A percentile compares a stretch with the other conserved stretches of the same genome.
phyloP scores from a whole-genome alignment of 2,329 filamentous ascomycete genomes.

The Iodosphaeria phyllophila region DNA sequence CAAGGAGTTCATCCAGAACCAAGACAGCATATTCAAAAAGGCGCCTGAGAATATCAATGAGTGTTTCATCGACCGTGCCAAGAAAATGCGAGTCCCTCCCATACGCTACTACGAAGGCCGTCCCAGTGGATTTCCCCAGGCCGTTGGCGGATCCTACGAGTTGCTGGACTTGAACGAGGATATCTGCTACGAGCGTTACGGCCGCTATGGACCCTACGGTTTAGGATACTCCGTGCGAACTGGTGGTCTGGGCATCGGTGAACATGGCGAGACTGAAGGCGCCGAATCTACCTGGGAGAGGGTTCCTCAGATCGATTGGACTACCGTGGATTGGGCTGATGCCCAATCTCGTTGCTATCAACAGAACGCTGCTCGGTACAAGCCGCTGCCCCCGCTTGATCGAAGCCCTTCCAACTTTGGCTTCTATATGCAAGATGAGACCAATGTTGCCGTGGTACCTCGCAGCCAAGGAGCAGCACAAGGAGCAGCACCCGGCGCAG shows the following conservation, averaged over 20 bases:
- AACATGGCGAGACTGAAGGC: slow-evolving; percentile 69
- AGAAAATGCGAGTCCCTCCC: slow-evolving; percentile 45
- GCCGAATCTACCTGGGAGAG: slow-evolving; percentile 62
- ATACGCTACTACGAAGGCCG: slow-evolving; percentile 62
- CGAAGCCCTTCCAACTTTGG: slow-evolving; percentile 24
- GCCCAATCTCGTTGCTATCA: slow-evolving; percentile 56
- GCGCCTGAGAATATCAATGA: slow-evolving; percentile 39
- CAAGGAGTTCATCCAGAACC: slow-evolving; percentile 30
- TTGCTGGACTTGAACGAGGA: slow-evolving; percentile 62
- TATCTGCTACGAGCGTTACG: slow-evolving; percentile 85
- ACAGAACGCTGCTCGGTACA: slow-evolving; percentile 54
- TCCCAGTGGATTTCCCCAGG: slow-evolving; percentile 67
- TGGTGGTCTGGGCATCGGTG: slow-evolving; percentile 70
- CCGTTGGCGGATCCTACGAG: slow-evolving; percentile 74
- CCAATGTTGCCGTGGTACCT: slow-evolving; percentile 7
- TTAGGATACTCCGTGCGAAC: slow-evolving; percentile 64
- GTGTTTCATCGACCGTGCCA: slow-evolving; percentile 59
- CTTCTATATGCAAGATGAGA: slow-evolving; percentile 29
- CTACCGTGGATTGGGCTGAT: slow-evolving; percentile 59
- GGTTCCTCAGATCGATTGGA: slow-evolving; percentile 56
- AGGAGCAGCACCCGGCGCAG: slow-evolving; percentile 4
- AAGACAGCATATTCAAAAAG: slow-evolving; percentile 16
- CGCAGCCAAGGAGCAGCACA: slow-evolving; percentile 9
- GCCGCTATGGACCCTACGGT: slow-evolving; percentile 75
- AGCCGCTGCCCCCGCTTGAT: slow-evolving; percentile 20